A percentile compares a stretch with the other conserved stretches of the same genome.
phyloP scores from a whole-genome alignment of 129 eudicot genomes.

The Silybum marianum region DNA sequence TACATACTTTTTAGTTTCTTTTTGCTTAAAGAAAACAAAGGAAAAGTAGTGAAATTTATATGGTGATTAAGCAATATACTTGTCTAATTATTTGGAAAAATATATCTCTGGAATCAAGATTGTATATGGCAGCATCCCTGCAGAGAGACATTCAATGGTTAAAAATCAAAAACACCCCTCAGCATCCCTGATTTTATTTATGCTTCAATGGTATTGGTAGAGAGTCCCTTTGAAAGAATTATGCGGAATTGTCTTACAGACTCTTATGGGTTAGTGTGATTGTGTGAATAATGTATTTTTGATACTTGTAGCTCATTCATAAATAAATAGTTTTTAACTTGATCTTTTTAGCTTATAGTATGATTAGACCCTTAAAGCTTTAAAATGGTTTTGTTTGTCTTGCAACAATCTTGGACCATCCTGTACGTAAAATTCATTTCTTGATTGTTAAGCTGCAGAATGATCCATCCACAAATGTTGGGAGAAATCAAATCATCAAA shows the following conservation, averaged over 20 bases:
- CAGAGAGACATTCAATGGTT: no score
- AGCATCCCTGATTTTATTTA: no score
- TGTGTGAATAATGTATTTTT: neutral
- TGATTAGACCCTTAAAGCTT: neutral
- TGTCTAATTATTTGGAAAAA: no score
- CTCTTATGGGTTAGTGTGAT: neutral
- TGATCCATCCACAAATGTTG: conserved; percentile 94
- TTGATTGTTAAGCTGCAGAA: conserved; percentile 46
- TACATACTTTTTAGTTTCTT: no score
- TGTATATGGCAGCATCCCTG: no score
- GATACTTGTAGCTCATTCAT: neutral
- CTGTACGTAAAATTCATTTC: neutral
- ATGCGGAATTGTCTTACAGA: neutral
- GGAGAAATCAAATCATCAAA: conserved; percentile 65
- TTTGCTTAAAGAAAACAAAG: no score
- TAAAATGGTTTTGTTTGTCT: conserved; percentile 7
- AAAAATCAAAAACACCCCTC: no score
- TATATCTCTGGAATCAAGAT: no score
- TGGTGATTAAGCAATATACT: no score
- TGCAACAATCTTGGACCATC: no score
- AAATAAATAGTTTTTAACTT: conserved; percentile 1
- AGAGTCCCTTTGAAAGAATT: neutral
- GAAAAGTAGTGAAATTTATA: no score
- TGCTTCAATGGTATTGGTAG: neutral
- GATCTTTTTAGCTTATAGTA: neutral